phyloP scores from a whole-genome alignment of 805 yeast genomes.

The Wickerhamomyces canadensis region DNA sequence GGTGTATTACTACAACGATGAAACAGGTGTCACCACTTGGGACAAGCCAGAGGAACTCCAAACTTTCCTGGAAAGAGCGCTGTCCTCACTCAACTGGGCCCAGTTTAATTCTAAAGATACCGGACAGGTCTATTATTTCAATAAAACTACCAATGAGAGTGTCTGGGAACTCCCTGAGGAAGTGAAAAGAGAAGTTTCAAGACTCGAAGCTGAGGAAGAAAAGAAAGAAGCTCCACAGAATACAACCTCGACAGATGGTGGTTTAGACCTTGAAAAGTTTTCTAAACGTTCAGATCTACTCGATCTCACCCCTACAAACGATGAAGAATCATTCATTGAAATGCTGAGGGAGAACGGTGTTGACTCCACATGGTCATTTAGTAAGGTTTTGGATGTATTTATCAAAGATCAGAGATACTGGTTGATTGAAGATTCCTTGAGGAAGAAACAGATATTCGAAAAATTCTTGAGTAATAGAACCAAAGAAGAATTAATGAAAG shows the following conservation, averaged over 20 bases:
- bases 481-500: constrained; percentile 46
- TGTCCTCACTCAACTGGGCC: constrained; percentile 50
- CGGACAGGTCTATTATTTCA: constrained; percentile 66
- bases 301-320: constrained; percentile 22
- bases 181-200: constrained; percentile 24
- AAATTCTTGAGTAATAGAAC: constrained; percentile 50
- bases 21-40: constrained; percentile 73
- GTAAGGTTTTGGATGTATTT: constrained; percentile 52
- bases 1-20: constrained; percentile 62
- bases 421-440: constrained; percentile 55
- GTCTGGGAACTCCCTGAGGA: constrained; percentile 77
- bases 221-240: constrained; percentile 2
- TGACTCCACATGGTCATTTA: constrained; percentile 74
- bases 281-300: constrained; percentile 7
- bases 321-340: constrained; percentile 40
- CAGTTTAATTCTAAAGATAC: constrained; percentile 40
- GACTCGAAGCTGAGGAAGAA: constrained; percentile 18
- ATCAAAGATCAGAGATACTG: constrained; percentile 62
- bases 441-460: constrained; percentile 59
- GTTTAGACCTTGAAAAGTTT: constrained; percentile 3
- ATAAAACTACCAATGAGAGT: constrained; percentile 55
- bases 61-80: constrained; percentile 38
- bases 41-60: constrained; percentile 59
- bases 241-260: background rate
- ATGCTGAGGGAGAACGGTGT: constrained; percentile 53